Evolutionary conservation across 345 rosid genomes (phyloP).

Genomic region (Hibiscus tridactylites): DNA sequence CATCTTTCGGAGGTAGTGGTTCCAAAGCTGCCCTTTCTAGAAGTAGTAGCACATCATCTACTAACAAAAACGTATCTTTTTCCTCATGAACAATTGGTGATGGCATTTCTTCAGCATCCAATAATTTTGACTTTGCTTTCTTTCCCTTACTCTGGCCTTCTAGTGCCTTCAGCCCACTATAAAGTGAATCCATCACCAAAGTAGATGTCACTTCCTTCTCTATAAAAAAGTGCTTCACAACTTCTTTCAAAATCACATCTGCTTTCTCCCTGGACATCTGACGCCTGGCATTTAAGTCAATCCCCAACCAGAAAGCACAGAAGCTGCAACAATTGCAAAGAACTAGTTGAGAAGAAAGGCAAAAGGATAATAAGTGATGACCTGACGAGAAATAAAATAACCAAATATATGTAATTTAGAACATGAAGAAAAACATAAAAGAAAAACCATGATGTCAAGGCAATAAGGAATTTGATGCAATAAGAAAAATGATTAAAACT

Average conservation of each 20-base stretch:
- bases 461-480: background rate
- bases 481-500: background rate
- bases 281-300: slow-evolving; percentile 59
- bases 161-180: slow-evolving; percentile 92
- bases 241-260: slow-evolving; percentile 69
- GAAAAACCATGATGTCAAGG: background rate
- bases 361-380: background rate
- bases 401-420: background rate
- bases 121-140: slow-evolving; percentile 45
- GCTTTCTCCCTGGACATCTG: slow-evolving; percentile 76
- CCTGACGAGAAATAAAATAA: background rate
- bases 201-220: slow-evolving; percentile 95
- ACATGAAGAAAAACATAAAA: background rate
- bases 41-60: slow-evolving; percentile 67
- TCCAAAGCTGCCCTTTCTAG: slow-evolving; percentile 77
- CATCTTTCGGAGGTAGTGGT: slow-evolving; percentile 81
- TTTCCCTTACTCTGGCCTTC: slow-evolving; percentile 64
- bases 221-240: slow-evolving; percentile 79
- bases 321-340: slow-evolving; percentile 47
- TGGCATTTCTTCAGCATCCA: slow-evolving; percentile 56
- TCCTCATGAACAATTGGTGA: slow-evolving; percentile 68
- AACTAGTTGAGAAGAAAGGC: background rate
- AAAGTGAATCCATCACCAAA: slow-evolving; percentile 96
- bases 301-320: slow-evolving; percentile 73
- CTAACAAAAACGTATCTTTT: slow-evolving; percentile 70